phyloP scores from a whole-genome alignment of 148 eudicot genomes.

The Camellia lanceoleosa region DNA sequence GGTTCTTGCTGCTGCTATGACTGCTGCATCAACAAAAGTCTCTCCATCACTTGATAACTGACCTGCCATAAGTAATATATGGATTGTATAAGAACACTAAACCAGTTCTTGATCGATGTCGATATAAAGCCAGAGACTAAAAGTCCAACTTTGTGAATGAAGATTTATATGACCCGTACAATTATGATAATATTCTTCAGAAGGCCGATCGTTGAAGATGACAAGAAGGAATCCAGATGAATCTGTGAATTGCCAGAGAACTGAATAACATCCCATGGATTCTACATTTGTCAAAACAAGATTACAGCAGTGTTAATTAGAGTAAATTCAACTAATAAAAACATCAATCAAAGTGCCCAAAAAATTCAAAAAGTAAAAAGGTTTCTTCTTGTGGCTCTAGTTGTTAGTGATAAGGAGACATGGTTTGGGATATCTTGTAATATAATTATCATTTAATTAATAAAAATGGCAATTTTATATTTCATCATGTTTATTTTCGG shows the following conservation, averaged over 20 bases:
- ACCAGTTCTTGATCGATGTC: too few relatives aligned
- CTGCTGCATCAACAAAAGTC: too few relatives aligned
- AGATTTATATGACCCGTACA: slow-evolving; percentile 36
- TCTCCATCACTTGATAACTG: too few relatives aligned
- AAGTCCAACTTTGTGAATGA: slow-evolving; percentile 12
- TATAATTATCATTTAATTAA: too few relatives aligned
- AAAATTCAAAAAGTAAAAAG: too few relatives aligned
- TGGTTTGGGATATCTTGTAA: too few relatives aligned
- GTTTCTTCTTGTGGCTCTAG: background rate
- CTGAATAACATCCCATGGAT: slow-evolving; percentile 93
- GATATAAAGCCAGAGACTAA: background rate
- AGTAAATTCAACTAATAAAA: background rate
- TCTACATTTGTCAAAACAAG: slow-evolving; percentile 41
- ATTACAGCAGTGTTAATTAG: slow-evolving; percentile 1
- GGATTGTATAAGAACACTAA: too few relatives aligned
- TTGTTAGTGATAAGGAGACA: too few relatives aligned
- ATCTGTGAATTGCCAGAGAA: slow-evolving; percentile 72
- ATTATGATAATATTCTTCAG: slow-evolving; percentile 72
- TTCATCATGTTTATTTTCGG: too few relatives aligned
- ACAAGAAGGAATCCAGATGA: slow-evolving; percentile 91
- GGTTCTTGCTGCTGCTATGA: too few relatives aligned
- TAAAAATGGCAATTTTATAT: too few relatives aligned
- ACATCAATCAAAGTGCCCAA: background rate
- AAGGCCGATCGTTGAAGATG: slow-evolving; percentile 90
- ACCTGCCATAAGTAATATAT: too few relatives aligned